phyloP scores from a whole-genome alignment of 345 rosid genomes.

The Arabidopsis arenosa region DNA sequence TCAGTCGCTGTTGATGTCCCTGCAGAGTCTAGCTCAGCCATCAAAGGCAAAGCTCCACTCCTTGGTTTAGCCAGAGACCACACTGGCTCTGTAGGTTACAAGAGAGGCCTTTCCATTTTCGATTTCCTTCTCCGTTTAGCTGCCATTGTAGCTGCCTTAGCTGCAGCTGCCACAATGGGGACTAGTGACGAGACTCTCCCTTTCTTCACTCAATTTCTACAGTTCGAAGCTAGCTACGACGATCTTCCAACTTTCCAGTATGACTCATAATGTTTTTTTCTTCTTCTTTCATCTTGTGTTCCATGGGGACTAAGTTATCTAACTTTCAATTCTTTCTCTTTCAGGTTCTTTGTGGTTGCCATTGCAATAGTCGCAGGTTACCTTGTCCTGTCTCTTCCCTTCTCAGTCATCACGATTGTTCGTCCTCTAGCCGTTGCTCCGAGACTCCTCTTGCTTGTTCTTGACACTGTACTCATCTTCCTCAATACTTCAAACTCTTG shows the following conservation, averaged over 20 bases:
- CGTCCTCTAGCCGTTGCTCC: constrained; percentile 74
- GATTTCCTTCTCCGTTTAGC: constrained; percentile 66
- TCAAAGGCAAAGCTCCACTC: constrained; percentile 47
- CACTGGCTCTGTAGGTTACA: constrained; percentile 45
- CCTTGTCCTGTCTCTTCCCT: constrained; percentile 79
- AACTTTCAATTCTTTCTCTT: background rate
- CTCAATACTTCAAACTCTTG: constrained; percentile 5
- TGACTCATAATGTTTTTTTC: constrained; percentile 20
- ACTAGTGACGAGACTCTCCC: constrained; percentile 70
- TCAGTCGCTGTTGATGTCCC: constrained; percentile 37
- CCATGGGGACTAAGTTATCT: background rate
- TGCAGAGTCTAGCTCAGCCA: constrained; percentile 41
- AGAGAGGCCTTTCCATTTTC: constrained; percentile 61
- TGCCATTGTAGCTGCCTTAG: constrained; percentile 54
- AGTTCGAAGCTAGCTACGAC: constrained; percentile 73
- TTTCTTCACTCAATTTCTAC: constrained; percentile 80
- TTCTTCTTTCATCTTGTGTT: constrained; percentile 9
- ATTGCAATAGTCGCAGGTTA: constrained; percentile 73
- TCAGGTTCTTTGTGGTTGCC: constrained; percentile 81
- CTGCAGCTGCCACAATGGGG: constrained; percentile 63
- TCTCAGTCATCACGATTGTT: constrained; percentile 71
- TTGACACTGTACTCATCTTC: constrained; percentile 64
- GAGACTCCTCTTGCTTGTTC: constrained; percentile 61
- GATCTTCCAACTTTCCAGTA: constrained; percentile 70
- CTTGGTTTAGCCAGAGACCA: constrained; percentile 35